Evolutionary conservation across 495 filamentous ascomycete genomes (phyloP), one percentile per base, ranked within the genome.

Genomic region (Penicillium bialowiezense): DNA sequence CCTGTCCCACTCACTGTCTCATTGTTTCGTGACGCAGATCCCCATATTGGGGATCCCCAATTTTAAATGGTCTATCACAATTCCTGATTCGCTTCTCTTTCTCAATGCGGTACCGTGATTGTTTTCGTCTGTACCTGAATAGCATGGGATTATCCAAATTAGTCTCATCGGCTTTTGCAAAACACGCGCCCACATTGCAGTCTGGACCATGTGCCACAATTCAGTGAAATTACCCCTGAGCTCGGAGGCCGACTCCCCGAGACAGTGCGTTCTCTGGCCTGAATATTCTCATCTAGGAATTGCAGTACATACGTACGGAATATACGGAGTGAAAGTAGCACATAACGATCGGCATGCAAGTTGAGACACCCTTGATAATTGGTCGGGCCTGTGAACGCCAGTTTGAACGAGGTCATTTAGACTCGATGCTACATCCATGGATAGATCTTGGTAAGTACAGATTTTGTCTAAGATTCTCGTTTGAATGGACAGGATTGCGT

Each of bases 41-140:
- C 23, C 29, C 29, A 13, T 3, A 13, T 8, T 8, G 29, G 29
- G 29, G 29, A 32, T 32, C 29, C 29, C 18, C 31, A 45, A 45
- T 45, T 45, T 45, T 14, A 8, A 35, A 13, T 34, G 19, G 42
- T 6, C 32, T 24, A 44, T 44, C 42, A 34, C 31, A 44, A 44
- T 45, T n/a, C 17, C 29, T n/a, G 7, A 36, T n/a, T 24, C 13
- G 31, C 20, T 18, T 14, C 20, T 34, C 10, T 23, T 39, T 10
- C 31, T 34, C 33, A 18, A 44, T 23, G 17, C 4, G 18, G 41
- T 33, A n/a, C n/a, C n/a, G n/a, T n/a, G n/a, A n/a, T n/a, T n/a
- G n/a, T n/a, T n/a, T n/a, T n/a, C n/a, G n/a, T n/a, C n/a, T n/a
- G n/a, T n/a, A n/a, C n/a, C n/a, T n/a, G n/a, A n/a, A n/a, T n/a